phyloP scores from a whole-genome alignment of 2,329 filamentous ascomycete genomes.

The Stagonosporopsis rhizophila region DNA sequence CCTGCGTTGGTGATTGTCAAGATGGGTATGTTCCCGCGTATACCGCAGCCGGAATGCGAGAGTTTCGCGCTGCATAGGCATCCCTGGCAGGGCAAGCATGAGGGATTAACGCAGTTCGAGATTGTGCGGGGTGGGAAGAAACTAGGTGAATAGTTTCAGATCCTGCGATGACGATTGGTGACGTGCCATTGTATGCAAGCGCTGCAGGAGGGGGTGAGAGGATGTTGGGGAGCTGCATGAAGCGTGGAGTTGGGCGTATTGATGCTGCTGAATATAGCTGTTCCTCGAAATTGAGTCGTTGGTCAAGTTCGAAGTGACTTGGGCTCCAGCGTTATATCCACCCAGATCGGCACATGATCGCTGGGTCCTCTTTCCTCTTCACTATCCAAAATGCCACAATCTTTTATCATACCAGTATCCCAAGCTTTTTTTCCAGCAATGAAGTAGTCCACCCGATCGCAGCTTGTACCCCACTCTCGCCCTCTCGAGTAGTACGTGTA shows the following conservation, averaged over 20 bases:
- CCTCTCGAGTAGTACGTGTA: constrained; percentile 60
- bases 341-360: constrained; percentile 63
- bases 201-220: background rate
- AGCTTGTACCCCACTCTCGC: constrained; percentile 57
- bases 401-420: constrained; percentile 46
- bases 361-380: constrained; percentile 58
- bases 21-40: constrained; percentile 59
- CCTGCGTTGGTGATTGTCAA: constrained; percentile 58
- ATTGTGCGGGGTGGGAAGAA: constrained; percentile 50
- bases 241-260: background rate
- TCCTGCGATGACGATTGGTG: background rate
- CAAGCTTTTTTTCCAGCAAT: constrained; percentile 53
- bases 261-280: too few relatives aligned
- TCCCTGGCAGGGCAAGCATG: constrained; percentile 52
- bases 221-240: background rate
- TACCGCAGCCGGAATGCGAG: constrained; percentile 56
- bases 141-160: constrained; percentile 33
- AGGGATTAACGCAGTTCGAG: constrained; percentile 50
- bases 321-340: constrained; percentile 27
- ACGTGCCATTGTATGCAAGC: background rate
- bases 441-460: constrained; percentile 62
- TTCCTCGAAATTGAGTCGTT: background rate
- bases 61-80: constrained; percentile 55
- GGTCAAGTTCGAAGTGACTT: background rate
- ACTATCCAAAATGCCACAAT: constrained; percentile 52